Evolutionary conservation across 768 basidiomycete genomes (phyloP).

Genomic region (Saitozyma sp.): DNA sequence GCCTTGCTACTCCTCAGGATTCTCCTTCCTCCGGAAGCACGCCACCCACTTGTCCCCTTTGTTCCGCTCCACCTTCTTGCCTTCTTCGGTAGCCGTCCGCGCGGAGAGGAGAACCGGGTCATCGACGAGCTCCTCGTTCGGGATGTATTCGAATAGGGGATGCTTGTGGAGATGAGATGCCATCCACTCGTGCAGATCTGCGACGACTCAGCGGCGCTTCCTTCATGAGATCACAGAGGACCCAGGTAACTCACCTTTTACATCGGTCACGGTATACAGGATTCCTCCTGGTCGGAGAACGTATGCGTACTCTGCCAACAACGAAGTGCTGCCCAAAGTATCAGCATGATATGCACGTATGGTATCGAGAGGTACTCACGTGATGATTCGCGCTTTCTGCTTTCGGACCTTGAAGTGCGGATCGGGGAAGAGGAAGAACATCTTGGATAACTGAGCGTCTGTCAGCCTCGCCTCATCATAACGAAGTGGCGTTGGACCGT

Average conservation of each 20-base stretch:
- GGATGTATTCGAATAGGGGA: constrained; percentile 79
- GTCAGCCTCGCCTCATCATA: neutral
- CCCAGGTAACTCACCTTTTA: constrained; percentile 56
- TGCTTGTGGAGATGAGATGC: constrained; percentile 79
- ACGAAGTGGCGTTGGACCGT: neutral
- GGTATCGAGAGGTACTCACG: constrained; percentile 52
- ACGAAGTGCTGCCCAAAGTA: constrained; percentile 63
- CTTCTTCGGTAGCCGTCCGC: constrained; percentile 87
- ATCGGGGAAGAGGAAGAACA: constrained; percentile 99
- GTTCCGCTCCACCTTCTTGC: constrained; percentile 93
- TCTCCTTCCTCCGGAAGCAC: constrained; percentile 71
- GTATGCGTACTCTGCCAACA: constrained; percentile 95
- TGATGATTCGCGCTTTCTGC: constrained; percentile 98
- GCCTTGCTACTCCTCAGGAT: constrained; percentile 21
- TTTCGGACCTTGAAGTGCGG: constrained; percentile 98
- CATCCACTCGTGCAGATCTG: constrained; percentile 94
- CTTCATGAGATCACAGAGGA: too few species aligned
- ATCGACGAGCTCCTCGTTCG: constrained; percentile 64
- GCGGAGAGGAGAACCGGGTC: constrained; percentile 55
- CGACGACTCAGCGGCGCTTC: neutral
- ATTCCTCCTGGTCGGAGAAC: constrained; percentile 89
- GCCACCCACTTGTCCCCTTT: constrained; percentile 87
- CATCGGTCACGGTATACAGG: constrained; percentile 97
- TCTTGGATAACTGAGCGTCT: constrained; percentile 63
- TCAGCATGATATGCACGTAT: neutral